phyloP scores from a whole-genome alignment of 2,329 filamentous ascomycete genomes.

The Beauveria medogensis region DNA sequence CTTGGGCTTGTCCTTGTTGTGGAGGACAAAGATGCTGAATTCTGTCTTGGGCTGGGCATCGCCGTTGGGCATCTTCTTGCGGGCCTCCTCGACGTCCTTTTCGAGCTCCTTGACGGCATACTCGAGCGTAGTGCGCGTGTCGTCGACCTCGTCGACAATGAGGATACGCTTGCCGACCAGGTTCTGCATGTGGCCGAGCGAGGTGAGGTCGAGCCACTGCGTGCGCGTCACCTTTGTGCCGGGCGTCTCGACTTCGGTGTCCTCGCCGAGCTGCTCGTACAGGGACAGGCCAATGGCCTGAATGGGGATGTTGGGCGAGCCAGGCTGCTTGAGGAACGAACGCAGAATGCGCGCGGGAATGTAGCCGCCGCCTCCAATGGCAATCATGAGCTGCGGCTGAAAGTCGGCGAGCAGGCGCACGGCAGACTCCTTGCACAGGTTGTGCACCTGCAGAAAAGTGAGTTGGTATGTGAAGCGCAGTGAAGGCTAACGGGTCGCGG shows the following conservation, averaged over 20 bases:
- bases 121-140: constrained; percentile 88
- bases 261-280: constrained; percentile 72
- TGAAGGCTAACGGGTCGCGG: no score
- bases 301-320: constrained; percentile 90
- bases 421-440: constrained; percentile 85
- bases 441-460: constrained; percentile 67
- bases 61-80: constrained; percentile 64
- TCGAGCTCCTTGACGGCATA: constrained; percentile 88
- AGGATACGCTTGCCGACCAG: constrained; percentile 85
- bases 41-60: constrained; percentile 60
- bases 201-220: constrained; percentile 91
- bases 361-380: constrained; percentile 95
- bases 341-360: constrained; percentile 94
- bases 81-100: constrained; percentile 84
- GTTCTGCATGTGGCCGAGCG: constrained; percentile 75
- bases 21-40: constrained; percentile 92
- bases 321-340: constrained; percentile 89
- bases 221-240: constrained; percentile 95
- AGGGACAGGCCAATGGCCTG: constrained; percentile 97
- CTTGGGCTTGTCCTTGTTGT: constrained; percentile 98
- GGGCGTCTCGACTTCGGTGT: constrained; percentile 54
- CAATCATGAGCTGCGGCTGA: constrained; percentile 93
- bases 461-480: not conserved
- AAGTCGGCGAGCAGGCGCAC: constrained; percentile 74
- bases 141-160: constrained; percentile 93